Evolutionary conservation across 441 rosid genomes (phyloP), one percentile per base, ranked within the genome.

Genomic region (Euphorbia schlechtendalii): DNA sequence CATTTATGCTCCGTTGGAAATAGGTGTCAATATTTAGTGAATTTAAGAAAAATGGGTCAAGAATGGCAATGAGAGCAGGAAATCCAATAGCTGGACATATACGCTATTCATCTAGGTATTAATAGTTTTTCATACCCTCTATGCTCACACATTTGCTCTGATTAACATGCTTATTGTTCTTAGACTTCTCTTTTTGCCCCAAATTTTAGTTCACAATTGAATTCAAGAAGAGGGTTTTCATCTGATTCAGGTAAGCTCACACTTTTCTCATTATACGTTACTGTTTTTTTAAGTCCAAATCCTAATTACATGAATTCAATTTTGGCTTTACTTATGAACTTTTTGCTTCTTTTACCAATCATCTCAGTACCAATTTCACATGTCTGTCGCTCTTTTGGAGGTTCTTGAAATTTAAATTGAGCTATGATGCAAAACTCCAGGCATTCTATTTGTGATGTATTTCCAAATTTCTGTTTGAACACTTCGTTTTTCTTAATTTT

Each of bases 181-280:
- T 38, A n/a, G 43, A 61, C 68, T 64, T 60, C 48, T 67, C 43
- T 51, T 61, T 63, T 71, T 45, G 20, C 3, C 34, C 58, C 67
- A 18, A 38, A 27, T 79, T 56, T 72, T 83, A 89, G 98, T 76
- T 79, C 83, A 59, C 80, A 74, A 69, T 66, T 66, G 63, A 79
- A 70, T 36, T 74, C 74, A 70, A 77, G 65, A 62, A 86, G 94
- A 81, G 96, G 85, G 56, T 90, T 78, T 80, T 76, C 98, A 58
- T 84, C 98, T 51, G 81, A 79, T 70, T 81, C 98, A 76, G 97
- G 97, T 89, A 69, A 8, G 21, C 40, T 43, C 52, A 24, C 63
- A 15, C 21, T 52, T 57, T 14, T 13, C 22, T 56, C 28, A 68
- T 49, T 30, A 30, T 59, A 32, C 67, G 12, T 58, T 48, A 30